Conservation (phyloP, 306 rosid species). For the Prunus dulcis region DNA sequence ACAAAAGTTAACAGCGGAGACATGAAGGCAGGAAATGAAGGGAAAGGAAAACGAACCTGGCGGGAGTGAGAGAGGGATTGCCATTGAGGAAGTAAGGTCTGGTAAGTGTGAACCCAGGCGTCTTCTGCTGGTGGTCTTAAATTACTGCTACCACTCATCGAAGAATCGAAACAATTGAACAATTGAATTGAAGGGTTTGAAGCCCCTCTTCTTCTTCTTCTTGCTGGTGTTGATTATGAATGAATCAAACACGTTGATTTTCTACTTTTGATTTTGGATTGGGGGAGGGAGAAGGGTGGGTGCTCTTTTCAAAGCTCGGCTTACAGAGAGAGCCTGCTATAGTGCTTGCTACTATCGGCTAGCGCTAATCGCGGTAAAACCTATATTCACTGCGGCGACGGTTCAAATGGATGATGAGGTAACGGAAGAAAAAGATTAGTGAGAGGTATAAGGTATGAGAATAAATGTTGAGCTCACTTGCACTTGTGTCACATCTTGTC, state of each 20-base stretch:
- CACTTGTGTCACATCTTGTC: too few relatives aligned
- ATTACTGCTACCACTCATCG: slow-evolving; percentile 25
- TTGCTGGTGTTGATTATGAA: not conserved
- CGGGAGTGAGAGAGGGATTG: slow-evolving; percentile 36
- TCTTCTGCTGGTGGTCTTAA: slow-evolving; percentile 42
- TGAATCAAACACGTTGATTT: not conserved
- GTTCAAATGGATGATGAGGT: not conserved
- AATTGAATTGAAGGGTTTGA: not conserved
- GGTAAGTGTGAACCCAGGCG: slow-evolving; percentile 48
- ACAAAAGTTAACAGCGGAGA: not conserved
- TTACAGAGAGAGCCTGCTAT: not conserved
- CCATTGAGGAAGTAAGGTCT: slow-evolving; percentile 46
- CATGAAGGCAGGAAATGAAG: not conserved
- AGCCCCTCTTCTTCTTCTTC: not conserved
- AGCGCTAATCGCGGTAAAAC: not conserved
- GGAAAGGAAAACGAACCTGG: slow-evolving; percentile 23
- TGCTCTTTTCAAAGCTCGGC: not conserved
- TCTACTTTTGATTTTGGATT: slow-evolving; percentile 2
- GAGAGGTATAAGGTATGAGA: too few relatives aligned
- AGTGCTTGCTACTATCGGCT: not conserved
- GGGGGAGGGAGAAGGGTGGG: not conserved
- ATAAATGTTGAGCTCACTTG: too few relatives aligned
- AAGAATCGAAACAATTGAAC: not conserved
- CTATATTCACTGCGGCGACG: not conserved
- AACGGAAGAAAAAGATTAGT: too few relatives aligned